Evolutionary conservation across 306 rosid species (phyloP).

Genomic region (Acacia crassicarpa): DNA sequence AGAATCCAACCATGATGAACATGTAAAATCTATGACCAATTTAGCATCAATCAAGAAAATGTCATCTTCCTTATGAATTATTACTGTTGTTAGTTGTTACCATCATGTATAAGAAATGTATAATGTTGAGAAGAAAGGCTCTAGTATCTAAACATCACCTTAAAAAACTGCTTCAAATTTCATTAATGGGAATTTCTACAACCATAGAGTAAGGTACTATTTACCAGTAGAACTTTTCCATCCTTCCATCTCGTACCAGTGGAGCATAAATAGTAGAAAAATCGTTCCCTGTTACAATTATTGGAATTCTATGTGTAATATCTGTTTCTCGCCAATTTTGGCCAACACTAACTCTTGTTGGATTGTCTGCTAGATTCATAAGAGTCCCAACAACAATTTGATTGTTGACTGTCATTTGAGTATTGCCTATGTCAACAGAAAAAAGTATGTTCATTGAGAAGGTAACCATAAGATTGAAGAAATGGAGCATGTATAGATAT

Average conservation of each 20-base stretch:
- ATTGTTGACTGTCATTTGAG: constrained; percentile 98
- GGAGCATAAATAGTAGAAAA: constrained; percentile 95
- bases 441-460: constrained; percentile 18
- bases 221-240: constrained; percentile 97
- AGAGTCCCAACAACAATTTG: constrained; percentile 97
- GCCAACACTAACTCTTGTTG: constrained; percentile 88
- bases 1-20: constrained; percentile 15
- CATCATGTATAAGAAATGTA: background rate
- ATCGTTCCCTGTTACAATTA: constrained; percentile 96
- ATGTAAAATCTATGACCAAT: background rate
- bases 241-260: constrained; percentile 95
- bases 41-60: constrained; percentile 25
- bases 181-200: constrained; percentile 17
- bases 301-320: constrained; percentile 75
- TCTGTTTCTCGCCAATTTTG: constrained; percentile 91
- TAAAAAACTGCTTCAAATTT: background rate
- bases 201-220: constrained; percentile 22
- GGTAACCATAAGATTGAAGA: constrained; percentile 15
- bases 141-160: constrained; percentile 4
- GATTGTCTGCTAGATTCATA: constrained; percentile 94
- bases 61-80: background rate
- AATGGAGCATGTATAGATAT: constrained; percentile 16
- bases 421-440: constrained; percentile 55
- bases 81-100: background rate
- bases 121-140: background rate